Base-by-base conservation (phyloP, 352 stramenopile species). In the Elongisporangium undulatum region DNA sequence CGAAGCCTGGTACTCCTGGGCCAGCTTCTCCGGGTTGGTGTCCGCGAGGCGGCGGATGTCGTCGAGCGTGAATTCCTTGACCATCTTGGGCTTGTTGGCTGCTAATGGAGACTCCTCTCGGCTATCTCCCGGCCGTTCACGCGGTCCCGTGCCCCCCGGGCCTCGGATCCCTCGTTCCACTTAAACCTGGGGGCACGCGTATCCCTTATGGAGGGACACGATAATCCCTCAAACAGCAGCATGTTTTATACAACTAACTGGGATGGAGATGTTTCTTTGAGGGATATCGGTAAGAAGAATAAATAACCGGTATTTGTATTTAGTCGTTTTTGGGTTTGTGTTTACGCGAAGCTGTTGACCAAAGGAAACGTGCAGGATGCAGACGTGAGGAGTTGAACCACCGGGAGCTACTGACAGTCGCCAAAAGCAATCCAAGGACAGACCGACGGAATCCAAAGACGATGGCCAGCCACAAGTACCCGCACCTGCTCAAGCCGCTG, bases 21-120 rank as follows among this genome's bases (percentile, higher is more conserved):
- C 66, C 49, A 90, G 74, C 77, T 90, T 87, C 61, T 77, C 74
- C 49, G 81, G 81, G 71, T 88, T 82, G 16, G 62, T 85, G 63
- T 90, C 81, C 56, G 78, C 78, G 60, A 90, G 71, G 68, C 78
- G 76, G 76, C 81, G 81, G 74, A 90, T 90, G 57, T 90, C 81
- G 69, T 90, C 81, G 58, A 90, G 71, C 71, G 78, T 89, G 71
- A 87, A 90, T 66, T 85, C 80, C 73, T 85, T 85, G 61, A 66
- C 69, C 79, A 89, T 89, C 24, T 48, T 79, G 23, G 55, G 54
- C 61, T 48, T 20, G 26, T 19, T 48, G 55, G 26, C 53, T 51
- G 24, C 34, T 45, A 45, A 45, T 45, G 34, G 53, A 49, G 60
- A 39, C 56, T 62, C 53, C 17, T 22, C 49, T 70, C 54, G 50